Conservation (phyloP, 495 filamentous ascomycete genomes). For the Penicillium bovifimosum region DNA sequence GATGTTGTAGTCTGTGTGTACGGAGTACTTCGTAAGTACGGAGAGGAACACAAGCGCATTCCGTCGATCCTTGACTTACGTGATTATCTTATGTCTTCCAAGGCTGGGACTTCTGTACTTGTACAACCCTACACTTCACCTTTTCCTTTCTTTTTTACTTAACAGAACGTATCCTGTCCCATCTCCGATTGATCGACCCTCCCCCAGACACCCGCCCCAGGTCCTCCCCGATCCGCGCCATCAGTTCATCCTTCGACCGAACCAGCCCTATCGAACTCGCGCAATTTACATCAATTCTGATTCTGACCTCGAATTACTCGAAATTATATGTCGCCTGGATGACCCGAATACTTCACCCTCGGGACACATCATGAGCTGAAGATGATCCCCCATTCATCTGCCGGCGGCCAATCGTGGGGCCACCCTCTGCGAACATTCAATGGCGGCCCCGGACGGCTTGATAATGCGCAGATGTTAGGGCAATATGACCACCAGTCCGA, state of each 20-base stretch:
- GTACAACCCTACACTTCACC: neutral
- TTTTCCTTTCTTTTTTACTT: neutral
- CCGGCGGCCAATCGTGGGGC: slow-evolving; percentile 42
- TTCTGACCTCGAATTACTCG: slow-evolving; percentile 16
- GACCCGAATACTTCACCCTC: slow-evolving; percentile 6
- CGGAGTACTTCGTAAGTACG: too few species aligned
- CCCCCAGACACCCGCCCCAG: neutral
- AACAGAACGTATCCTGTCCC: neutral
- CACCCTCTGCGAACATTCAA: slow-evolving; percentile 35
- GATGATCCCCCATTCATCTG: slow-evolving; percentile 46
- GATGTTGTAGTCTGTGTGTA: neutral
- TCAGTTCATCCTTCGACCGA: neutral
- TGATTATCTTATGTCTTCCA: too few species aligned
- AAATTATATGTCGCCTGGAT: slow-evolving; percentile 1
- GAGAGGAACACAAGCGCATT: neutral
- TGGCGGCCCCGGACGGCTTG: slow-evolving; percentile 31
- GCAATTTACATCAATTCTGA: neutral
- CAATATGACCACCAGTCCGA: slow-evolving; percentile 23
- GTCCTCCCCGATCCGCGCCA: neutral
- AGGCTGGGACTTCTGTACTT: too few species aligned
- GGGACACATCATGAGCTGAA: slow-evolving; percentile 40
- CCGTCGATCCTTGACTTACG: neutral
- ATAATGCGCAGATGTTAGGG: slow-evolving; percentile 22
- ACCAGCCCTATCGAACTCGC: neutral
- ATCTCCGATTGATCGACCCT: neutral